Conservation (phyloP, 2,329 filamentous ascomycete genomes). For the Aspergillus cejpii region DNA sequence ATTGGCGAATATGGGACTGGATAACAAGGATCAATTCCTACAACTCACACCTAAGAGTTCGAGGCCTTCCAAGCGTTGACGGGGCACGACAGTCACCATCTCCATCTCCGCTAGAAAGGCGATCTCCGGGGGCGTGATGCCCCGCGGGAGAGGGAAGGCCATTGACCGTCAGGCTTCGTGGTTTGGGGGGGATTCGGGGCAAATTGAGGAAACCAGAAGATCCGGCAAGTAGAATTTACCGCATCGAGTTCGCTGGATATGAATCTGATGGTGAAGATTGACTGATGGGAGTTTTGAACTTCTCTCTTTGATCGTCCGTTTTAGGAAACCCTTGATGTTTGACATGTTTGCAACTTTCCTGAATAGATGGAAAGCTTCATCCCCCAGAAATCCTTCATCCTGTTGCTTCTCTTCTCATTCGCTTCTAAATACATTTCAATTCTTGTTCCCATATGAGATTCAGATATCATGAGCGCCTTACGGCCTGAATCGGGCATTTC, state of each 20-base stretch:
- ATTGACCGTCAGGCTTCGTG: slow-evolving; percentile 34
- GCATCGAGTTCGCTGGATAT: not conserved
- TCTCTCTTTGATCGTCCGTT: not conserved
- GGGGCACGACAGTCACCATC: slow-evolving; percentile 82
- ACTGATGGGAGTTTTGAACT: not conserved
- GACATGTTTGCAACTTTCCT: slow-evolving; percentile 26
- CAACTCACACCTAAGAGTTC: slow-evolving; percentile 73
- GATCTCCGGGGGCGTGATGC: slow-evolving; percentile 78
- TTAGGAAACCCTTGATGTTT: slow-evolving; percentile 21
- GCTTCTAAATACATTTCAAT: not conserved
- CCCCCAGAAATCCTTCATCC: not conserved
- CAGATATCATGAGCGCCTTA: slow-evolving; percentile 26
- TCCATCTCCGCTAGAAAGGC: slow-evolving; percentile 98
- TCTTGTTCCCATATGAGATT: not conserved
- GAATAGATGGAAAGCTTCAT: not conserved
- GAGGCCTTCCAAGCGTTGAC: slow-evolving; percentile 80
- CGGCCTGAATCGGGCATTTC: slow-evolving; percentile 28
- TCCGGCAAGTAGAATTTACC: not conserved
- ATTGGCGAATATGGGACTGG: too few relatives aligned
- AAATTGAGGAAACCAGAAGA: not conserved
- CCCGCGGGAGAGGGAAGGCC: slow-evolving; percentile 56
- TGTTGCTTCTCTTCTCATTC: slow-evolving; percentile 4
- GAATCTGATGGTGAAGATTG: not conserved
- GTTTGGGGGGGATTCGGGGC: not conserved
- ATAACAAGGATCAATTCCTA: too few relatives aligned